Conservation (phyloP, 2,329 filamentous ascomycete species). For the Aspergillus fructus region DNA sequence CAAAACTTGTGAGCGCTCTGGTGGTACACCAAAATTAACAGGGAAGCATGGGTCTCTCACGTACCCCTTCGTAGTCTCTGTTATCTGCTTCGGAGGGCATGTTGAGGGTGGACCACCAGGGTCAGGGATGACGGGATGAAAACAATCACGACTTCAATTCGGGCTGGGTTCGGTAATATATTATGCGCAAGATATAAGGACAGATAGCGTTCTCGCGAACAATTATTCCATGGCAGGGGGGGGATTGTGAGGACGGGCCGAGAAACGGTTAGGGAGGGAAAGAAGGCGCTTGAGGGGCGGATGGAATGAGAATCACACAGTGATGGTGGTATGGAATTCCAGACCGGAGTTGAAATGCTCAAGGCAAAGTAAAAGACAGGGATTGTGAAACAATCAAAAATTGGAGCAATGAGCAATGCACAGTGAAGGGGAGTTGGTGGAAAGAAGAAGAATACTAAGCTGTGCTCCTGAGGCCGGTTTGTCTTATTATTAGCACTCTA, state of each 20-base stretch:
- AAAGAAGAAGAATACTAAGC: background rate
- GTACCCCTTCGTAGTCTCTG: slow-evolving; percentile 45
- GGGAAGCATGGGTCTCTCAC: slow-evolving; percentile 10
- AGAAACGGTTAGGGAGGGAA: slow-evolving; percentile 5
- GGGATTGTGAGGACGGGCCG: background rate
- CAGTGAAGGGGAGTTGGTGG: background rate
- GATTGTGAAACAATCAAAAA: slow-evolving; percentile 9
- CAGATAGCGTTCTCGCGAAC: slow-evolving; percentile 10
- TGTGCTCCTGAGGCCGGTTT: background rate
- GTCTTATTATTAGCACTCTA: slow-evolving; percentile 5
- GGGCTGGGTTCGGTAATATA: slow-evolving; percentile 1
- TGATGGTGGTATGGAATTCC: slow-evolving; percentile 14
- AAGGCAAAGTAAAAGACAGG: slow-evolving; percentile 9
- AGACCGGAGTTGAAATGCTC: slow-evolving; percentile 4
- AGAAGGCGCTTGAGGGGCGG: slow-evolving; percentile 10
- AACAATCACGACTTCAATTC: slow-evolving; percentile 7
- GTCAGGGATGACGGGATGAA: slow-evolving; percentile 6
- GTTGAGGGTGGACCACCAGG: slow-evolving; percentile 18
- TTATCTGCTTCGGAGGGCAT: slow-evolving; percentile 40
- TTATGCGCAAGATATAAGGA: background rate
- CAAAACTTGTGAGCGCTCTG: slow-evolving; percentile 3
- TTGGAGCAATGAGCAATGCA: slow-evolving; percentile 5
- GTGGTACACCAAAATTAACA: slow-evolving; percentile 7
- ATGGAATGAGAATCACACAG: slow-evolving; percentile 4
- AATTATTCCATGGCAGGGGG: slow-evolving; percentile 19